Base-by-base conservation (phyloP, 495 filamentous ascomycete species). In the Chlorociboria aeruginascens region DNA sequence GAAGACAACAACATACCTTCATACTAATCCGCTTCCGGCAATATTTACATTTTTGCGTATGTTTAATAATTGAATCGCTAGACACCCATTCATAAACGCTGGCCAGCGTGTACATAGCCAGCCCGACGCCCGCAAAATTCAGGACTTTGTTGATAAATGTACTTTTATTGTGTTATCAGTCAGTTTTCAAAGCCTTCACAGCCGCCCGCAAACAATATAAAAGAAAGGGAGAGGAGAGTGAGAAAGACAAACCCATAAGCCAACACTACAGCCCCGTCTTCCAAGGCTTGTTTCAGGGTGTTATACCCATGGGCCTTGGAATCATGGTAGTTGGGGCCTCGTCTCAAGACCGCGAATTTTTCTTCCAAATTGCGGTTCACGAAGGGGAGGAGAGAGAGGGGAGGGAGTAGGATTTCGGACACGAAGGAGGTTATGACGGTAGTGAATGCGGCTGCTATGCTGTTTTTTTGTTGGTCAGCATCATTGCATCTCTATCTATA, bases 401-500 rank as follows among this genome's bases (percentile, higher is more conserved):
- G 69, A 8, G 84, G 84, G 30, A 85, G 66, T 11, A 85, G 62
- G 30, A 87, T 71, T 53, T 87, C 84, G 36, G 72, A 75, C 7
- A 86, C 81, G 50, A 89, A 81, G 3, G 79, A 83, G 12, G 77
- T 82, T 28, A 85, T 81, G 20, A 86, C 71, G 44, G 74, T 70
- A 0, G 82, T 86, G 59, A 89, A 89, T 35, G 82, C 76, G 49
- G 79, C 72, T 9, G 82, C 84, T 35, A 87, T 67, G 48, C 82
- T 83, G 38, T 48, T 32, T 30, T 3, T 16, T 20, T 9, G 9
- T 8, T 6, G 6, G 20, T 40, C 38, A 40, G 38, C 25, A 9
- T 40, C 6, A 1, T 6, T 36, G 34, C 34, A 36, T 36, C 14
- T 6, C 14, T 14, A 12, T 36, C 29, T 7, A 10, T 13, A 28